Percentiles rank a stretch among this genome's conserved stretches.
These are phyloP conservation scores for Hypoxylon rickii DNA, from an alignment of 495 filamentous ascomycete genomes.

Conservation along the genomic window DNA sequence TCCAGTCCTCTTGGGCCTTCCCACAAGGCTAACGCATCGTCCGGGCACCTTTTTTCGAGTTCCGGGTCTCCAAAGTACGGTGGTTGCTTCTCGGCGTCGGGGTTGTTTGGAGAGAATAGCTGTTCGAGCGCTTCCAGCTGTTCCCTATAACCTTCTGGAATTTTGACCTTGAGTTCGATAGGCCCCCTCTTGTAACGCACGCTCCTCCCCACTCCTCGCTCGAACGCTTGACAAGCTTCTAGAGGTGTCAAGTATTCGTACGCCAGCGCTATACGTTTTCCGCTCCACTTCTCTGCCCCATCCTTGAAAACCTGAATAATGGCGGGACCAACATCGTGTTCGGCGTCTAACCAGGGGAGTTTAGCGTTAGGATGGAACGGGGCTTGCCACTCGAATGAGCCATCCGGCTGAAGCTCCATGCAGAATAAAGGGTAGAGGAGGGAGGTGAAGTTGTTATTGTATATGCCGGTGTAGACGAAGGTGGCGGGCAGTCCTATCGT, in stretches of 20 bases:
- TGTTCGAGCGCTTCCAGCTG: conserved; percentile 77
- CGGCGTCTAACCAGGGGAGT: conserved; percentile 95
- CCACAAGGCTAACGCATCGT: conserved; percentile 79
- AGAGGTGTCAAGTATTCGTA: conserved; percentile 86
- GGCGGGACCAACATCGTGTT: conserved; percentile 95
- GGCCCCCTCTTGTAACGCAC: conserved; percentile 77
- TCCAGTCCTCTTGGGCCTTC: conserved; percentile 89
- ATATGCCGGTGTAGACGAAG: conserved; percentile 95
- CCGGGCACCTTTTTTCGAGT: conserved; percentile 65
- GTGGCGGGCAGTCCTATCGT: conserved; percentile 83
- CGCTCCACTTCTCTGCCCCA: conserved; percentile 82
- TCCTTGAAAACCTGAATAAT: conserved; percentile 96
- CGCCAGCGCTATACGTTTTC: conserved; percentile 88
- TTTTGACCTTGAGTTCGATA: conserved; percentile 82
- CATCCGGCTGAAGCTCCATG: conserved; percentile 82
- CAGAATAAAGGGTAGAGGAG: conserved; percentile 91
- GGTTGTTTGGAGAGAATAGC: conserved; percentile 62
- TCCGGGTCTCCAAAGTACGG: conserved; percentile 59
- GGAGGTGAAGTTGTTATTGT: conserved; percentile 98
- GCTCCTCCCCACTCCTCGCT: conserved; percentile 73
- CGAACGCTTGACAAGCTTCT: conserved; percentile 81
- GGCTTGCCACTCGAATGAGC: conserved; percentile 89
- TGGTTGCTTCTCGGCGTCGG: conserved; percentile 57
- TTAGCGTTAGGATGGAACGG: conserved; percentile 88
- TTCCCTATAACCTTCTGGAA: conserved; percentile 86